Percentiles rank a stretch among this genome's conserved stretches.
Evolutionary conservation across 352 stramenopile species (phyloP).

Genomic region (Blastocystis hominis): DNA sequence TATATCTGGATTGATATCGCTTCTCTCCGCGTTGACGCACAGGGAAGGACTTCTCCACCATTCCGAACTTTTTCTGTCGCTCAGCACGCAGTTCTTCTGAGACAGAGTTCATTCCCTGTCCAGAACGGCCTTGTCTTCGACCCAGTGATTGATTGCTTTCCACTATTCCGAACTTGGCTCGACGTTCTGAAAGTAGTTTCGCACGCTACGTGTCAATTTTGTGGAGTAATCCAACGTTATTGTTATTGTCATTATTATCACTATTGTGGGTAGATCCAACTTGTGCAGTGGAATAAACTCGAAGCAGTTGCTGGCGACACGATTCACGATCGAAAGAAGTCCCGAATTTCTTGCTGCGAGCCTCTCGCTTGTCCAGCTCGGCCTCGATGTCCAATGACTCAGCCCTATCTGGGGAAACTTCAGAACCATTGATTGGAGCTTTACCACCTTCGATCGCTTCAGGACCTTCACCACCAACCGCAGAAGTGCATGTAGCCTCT

Average conservation of each 20-base stretch:
- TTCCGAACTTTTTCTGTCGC: background rate
- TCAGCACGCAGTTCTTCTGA: background rate
- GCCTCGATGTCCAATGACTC: background rate
- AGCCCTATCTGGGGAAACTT: background rate
- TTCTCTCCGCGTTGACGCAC: background rate
- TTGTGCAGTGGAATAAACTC: background rate
- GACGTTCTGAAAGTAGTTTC: background rate
- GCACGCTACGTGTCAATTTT: background rate
- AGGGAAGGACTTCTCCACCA: background rate
- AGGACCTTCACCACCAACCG: background rate
- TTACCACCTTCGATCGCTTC: too few relatives aligned
- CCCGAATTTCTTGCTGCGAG: background rate
- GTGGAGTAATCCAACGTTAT: too few relatives aligned
- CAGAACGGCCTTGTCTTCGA: too few relatives aligned
- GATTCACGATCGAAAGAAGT: background rate
- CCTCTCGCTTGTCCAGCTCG: conserved; percentile 6
- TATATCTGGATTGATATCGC: background rate
- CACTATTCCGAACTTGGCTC: background rate
- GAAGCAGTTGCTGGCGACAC: background rate
- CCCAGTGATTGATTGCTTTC: background rate
- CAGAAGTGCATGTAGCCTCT: background rate
- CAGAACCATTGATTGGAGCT: too few relatives aligned
- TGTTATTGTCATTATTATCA: too few relatives aligned
- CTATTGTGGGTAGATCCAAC: too few relatives aligned
- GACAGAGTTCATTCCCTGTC: too few relatives aligned